These are phyloP conservation scores for Epichloe elymi DNA, from an alignment of 2,329 filamentous ascomycete species.

Conservation along the genomic window DNA sequence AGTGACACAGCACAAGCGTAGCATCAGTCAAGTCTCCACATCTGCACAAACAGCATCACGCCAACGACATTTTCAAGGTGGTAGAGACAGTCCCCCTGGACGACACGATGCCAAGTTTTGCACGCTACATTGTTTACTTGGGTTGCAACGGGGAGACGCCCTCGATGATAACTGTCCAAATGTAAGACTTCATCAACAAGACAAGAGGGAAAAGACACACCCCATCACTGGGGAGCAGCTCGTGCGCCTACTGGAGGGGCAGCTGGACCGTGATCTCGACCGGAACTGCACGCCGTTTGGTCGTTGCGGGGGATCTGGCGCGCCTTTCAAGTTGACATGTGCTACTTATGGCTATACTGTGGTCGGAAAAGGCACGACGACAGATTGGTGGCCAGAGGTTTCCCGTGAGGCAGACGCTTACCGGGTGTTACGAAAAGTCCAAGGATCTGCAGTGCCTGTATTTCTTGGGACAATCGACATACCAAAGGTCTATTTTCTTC, in stretches of 20 bases:
- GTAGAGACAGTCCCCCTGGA: neutral
- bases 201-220: neutral
- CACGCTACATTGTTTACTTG: neutral
- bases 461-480: constrained; percentile 4
- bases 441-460: constrained; percentile 2
- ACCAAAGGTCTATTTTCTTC: constrained; percentile 1
- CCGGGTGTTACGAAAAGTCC: neutral
- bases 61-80: neutral
- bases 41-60: neutral
- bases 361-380: constrained; percentile 3
- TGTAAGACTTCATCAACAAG: neutral
- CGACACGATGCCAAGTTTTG: neutral
- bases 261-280: constrained; percentile 2
- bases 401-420: constrained; percentile 1
- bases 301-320: neutral
- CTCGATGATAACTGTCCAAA: constrained; percentile 2
- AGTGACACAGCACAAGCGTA: neutral
- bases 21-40: neutral
- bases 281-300: constrained; percentile 1
- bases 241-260: neutral
- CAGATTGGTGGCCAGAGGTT: neutral
- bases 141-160: neutral
- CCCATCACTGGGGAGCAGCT: neutral
- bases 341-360: constrained; percentile 4
- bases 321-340: constrained; percentile 3